A percentile compares a stretch with the other conserved stretches of the same genome.
Conservation (phyloP, 805 yeast species). For the Millerozyma miso region DNA sequence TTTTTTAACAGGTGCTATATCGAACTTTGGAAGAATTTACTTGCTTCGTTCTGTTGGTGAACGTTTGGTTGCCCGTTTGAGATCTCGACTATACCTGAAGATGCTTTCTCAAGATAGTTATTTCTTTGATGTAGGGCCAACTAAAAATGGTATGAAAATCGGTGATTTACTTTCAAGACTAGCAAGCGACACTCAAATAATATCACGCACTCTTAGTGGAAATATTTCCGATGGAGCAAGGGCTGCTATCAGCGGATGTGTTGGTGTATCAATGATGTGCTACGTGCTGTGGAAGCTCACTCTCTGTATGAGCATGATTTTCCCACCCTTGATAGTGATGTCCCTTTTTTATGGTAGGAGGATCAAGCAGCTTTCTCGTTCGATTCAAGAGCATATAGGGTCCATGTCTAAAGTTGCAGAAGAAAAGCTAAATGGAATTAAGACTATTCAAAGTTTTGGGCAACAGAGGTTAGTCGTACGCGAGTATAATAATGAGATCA, state of each 20-base stretch:
- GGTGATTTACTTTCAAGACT: conserved; percentile 90
- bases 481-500: conserved; percentile 70
- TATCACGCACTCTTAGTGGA: conserved; percentile 79
- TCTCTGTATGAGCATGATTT: conserved; percentile 69
- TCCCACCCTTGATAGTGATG: conserved; percentile 80
- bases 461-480: conserved; percentile 77
- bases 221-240: conserved; percentile 91
- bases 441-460: conserved; percentile 86
- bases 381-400: conserved; percentile 82
- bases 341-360: conserved; percentile 79
- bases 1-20: conserved; percentile 68
- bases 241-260: conserved; percentile 74
- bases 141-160: conserved; percentile 51
- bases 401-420: conserved; percentile 84
- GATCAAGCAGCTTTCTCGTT: conserved; percentile 68
- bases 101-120: conserved; percentile 83
- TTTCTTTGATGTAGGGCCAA: conserved; percentile 75
- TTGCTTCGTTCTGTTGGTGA: conserved; percentile 80
- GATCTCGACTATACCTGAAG: conserved; percentile 72
- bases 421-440: conserved; percentile 80
- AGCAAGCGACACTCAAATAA: conserved; percentile 84
- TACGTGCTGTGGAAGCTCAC: conserved; percentile 81
- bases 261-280: conserved; percentile 90
- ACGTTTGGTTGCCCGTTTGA: conserved; percentile 74
- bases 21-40: conserved; percentile 79